phyloP scores from a whole-genome alignment of 352 stramenopile species.

The Globisporangium parvum region DNA sequence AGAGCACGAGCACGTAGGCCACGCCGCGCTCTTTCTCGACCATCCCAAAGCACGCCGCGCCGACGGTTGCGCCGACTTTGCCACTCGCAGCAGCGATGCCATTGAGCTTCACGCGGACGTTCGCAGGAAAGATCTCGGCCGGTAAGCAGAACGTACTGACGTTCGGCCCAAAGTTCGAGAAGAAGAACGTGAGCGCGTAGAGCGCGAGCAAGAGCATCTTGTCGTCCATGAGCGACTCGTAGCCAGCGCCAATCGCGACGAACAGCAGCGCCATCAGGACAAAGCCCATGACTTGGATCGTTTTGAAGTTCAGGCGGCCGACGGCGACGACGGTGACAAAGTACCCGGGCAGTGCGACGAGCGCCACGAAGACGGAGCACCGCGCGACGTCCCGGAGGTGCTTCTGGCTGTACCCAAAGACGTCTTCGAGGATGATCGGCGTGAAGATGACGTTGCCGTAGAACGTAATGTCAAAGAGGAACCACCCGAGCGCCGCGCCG shows the following conservation, averaged over 20 bases:
- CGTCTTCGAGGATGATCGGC: conserved; percentile 71
- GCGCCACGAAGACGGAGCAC: conserved; percentile 63
- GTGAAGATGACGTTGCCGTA: conserved; percentile 89
- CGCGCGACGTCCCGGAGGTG: conserved; percentile 50
- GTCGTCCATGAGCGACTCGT: conserved; percentile 36
- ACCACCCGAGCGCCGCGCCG: conserved; percentile 82
- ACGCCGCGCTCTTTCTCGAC: too few relatives aligned
- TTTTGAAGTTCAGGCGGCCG: conserved; percentile 59
- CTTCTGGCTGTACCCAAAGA: conserved; percentile 48
- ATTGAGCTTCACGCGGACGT: too few relatives aligned
- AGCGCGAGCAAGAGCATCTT: too few relatives aligned
- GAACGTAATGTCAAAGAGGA: conserved; percentile 89
- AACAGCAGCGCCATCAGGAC: conserved; percentile 65
- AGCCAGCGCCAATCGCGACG: conserved; percentile 44
- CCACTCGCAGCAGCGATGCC: too few relatives aligned
- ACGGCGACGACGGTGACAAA: conserved; percentile 57
- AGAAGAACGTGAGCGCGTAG: too few relatives aligned
- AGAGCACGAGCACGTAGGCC: too few relatives aligned
- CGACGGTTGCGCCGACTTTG: too few relatives aligned
- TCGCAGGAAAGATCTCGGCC: too few relatives aligned
- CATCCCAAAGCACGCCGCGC: too few relatives aligned
- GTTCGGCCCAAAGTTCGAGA: too few relatives aligned
- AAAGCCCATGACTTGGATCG: conserved; percentile 84
- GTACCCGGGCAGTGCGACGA: conserved; percentile 68
- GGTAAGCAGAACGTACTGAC: too few relatives aligned